Evolutionary conservation across 2,329 filamentous ascomycete genomes (phyloP).

Genomic region (Diaporthe ilicicola): DNA sequence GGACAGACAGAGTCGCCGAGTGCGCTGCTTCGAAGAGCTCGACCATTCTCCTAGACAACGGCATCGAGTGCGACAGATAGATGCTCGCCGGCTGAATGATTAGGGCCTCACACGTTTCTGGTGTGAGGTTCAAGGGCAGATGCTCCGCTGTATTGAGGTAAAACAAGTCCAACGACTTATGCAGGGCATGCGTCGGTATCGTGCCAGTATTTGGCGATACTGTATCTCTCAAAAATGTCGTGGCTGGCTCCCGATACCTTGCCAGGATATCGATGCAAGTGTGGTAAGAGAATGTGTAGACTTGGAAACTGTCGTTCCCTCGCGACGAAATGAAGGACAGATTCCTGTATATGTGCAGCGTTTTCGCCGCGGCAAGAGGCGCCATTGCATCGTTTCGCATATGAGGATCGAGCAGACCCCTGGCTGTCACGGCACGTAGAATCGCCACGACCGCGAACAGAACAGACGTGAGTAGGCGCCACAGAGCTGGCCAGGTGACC

Average conservation of each 20-base stretch:
- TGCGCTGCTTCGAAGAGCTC: slow-evolving; percentile 89
- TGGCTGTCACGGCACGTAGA: slow-evolving; percentile 76
- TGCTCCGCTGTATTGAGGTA: slow-evolving; percentile 90
- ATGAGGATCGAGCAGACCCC: slow-evolving; percentile 62
- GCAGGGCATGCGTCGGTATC: slow-evolving; percentile 70
- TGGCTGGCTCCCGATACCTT: slow-evolving; percentile 71
- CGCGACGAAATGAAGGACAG: slow-evolving; percentile 84
- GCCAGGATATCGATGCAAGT: slow-evolving; percentile 83
- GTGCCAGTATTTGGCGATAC: slow-evolving; percentile 56
- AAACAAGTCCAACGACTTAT: slow-evolving; percentile 82
- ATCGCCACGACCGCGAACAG: slow-evolving; percentile 80
- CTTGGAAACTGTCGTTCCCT: slow-evolving; percentile 78
- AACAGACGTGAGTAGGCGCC: slow-evolving; percentile 77
- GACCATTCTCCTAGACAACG: slow-evolving; percentile 55
- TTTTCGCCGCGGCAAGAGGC: slow-evolving; percentile 73
- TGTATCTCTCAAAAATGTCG: slow-evolving; percentile 73
- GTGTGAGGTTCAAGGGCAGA: slow-evolving; percentile 74
- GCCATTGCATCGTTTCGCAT: slow-evolving; percentile 58
- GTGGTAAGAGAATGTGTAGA: slow-evolving; percentile 85
- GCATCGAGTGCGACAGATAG: slow-evolving; percentile 67
- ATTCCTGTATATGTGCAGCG: slow-evolving; percentile 77
- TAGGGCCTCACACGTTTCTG: slow-evolving; percentile 73
- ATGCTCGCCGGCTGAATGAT: slow-evolving; percentile 77
- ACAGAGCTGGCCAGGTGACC: slow-evolving; percentile 75
- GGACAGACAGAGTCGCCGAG: slow-evolving; percentile 79